phyloP scores from a whole-genome alignment of 345 rosid species.

The Capsella bursapastoris region DNA sequence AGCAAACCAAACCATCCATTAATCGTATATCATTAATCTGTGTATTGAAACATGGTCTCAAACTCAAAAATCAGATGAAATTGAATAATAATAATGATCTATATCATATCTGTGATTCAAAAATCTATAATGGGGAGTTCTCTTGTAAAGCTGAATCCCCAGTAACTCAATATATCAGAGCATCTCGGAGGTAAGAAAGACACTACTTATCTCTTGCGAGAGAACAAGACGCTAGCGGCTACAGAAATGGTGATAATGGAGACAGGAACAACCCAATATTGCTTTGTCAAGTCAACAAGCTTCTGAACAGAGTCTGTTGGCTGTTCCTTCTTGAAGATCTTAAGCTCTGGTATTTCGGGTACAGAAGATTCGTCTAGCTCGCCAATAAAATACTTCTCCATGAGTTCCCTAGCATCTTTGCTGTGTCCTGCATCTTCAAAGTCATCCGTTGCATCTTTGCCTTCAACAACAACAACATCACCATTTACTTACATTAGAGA shows the following conservation, averaged over 20 bases:
- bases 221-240: slow-evolving; percentile 59
- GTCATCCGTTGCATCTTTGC: slow-evolving; percentile 81
- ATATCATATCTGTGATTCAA: slow-evolving; percentile 16
- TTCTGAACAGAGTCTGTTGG: slow-evolving; percentile 45
- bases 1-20: slow-evolving; percentile 30
- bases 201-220: slow-evolving; percentile 59
- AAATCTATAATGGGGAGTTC: slow-evolving; percentile 21
- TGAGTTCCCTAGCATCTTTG: slow-evolving; percentile 65
- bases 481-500: slow-evolving; percentile 21
- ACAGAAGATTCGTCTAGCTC: slow-evolving; percentile 64
- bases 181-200: slow-evolving; percentile 20
- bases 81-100: slow-evolving; percentile 1
- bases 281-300: slow-evolving; percentile 58
- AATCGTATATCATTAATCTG: slow-evolving; percentile 10
- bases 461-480: slow-evolving; percentile 45
- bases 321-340: slow-evolving; percentile 55
- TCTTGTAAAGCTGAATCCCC: slow-evolving; percentile 28
- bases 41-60: slow-evolving; percentile 10
- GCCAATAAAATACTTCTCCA: slow-evolving; percentile 70
- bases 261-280: slow-evolving; percentile 75
- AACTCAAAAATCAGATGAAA: slow-evolving; percentile 11
- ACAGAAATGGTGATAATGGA: slow-evolving; percentile 64
- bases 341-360: slow-evolving; percentile 64
- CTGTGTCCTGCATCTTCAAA: slow-evolving; percentile 96
- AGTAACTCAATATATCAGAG: slow-evolving; percentile 16